Percentiles rank a stretch among this genome's conserved stretches.
Conservation (phyloP, 768 basidiomycete species). For the Piloderma croceum region DNA sequence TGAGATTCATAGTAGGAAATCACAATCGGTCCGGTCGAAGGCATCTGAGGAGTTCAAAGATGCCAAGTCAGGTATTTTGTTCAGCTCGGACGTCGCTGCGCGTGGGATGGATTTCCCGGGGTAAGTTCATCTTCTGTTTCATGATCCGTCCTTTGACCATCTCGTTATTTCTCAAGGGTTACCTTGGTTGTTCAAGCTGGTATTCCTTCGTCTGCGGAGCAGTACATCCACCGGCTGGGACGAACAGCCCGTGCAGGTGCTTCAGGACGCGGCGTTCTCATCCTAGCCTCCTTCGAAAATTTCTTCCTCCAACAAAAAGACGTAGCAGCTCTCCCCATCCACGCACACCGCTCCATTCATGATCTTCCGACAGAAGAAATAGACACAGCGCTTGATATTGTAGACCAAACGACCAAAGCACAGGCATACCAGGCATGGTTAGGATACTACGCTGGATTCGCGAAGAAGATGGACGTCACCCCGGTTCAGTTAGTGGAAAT, state of each 20-base stretch:
- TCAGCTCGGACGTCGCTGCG: conserved; percentile 55
- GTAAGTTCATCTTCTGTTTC: conserved; percentile 22
- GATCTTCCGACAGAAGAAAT: conserved; percentile 16
- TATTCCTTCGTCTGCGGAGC: conserved; percentile 64
- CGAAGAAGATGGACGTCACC: conserved; percentile 34
- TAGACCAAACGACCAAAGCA: conserved; percentile 37
- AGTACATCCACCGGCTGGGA: conserved; percentile 77
- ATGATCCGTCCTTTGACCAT: background rate
- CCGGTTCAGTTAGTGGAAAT: conserved; percentile 34
- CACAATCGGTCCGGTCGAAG: conserved; percentile 42
- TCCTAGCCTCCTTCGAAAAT: conserved; percentile 47
- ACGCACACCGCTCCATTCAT: conserved; percentile 8
- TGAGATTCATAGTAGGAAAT: conserved; percentile 55
- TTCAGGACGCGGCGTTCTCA: conserved; percentile 51
- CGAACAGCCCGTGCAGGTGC: conserved; percentile 73
- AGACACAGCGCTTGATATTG: conserved; percentile 21
- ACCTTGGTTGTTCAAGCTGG: conserved; percentile 58
- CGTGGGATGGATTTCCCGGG: conserved; percentile 67
- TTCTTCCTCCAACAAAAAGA: conserved; percentile 40
- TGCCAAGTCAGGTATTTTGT: conserved; percentile 38
- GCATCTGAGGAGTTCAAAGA: conserved; percentile 46
- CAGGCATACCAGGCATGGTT: conserved; percentile 52
- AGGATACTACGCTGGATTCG: conserved; percentile 48
- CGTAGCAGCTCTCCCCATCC: conserved; percentile 37
- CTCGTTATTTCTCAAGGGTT: conserved; percentile 33